Conservation (phyloP, 805 yeast species). For the Lachancea thermotolerans region DNA sequence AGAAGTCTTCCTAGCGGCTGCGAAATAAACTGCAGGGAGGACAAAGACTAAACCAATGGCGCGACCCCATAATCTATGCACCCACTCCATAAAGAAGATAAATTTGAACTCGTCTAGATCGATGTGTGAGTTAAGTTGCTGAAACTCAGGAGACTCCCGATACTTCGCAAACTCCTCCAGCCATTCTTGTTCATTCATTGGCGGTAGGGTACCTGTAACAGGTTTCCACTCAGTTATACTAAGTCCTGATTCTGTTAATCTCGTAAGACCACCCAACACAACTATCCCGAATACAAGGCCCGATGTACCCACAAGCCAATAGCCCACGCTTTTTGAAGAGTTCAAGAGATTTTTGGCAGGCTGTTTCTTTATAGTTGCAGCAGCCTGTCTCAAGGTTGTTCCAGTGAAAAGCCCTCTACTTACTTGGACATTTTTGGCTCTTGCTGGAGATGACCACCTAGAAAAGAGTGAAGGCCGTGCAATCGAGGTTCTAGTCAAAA, state of each 20-base stretch:
- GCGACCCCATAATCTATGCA: slow-evolving; percentile 88
- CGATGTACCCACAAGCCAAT: slow-evolving; percentile 83
- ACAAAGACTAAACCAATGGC: slow-evolving; percentile 79
- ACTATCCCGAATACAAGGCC: slow-evolving; percentile 91
- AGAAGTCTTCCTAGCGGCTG: slow-evolving; percentile 58
- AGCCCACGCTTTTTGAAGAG: slow-evolving; percentile 62
- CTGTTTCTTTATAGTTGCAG: slow-evolving; percentile 14
- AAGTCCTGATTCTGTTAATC: slow-evolving; percentile 92
- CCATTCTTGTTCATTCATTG: slow-evolving; percentile 77
- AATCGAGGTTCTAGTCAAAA: neutral
- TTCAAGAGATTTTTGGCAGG: slow-evolving; percentile 35
- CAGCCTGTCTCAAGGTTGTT: slow-evolving; percentile 10
- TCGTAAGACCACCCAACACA: slow-evolving; percentile 90
- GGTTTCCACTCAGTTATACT: slow-evolving; percentile 99
- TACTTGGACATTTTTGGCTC: neutral
- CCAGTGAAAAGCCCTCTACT: slow-evolving; percentile 9
- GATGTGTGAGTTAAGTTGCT: slow-evolving; percentile 73
- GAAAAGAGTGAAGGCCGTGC: neutral
- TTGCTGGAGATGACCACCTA: neutral
- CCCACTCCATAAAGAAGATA: slow-evolving; percentile 97
- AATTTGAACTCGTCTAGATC: slow-evolving; percentile 89
- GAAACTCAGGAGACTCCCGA: slow-evolving; percentile 82
- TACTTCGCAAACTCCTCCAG: slow-evolving; percentile 75
- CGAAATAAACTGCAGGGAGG: slow-evolving; percentile 79
- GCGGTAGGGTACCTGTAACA: slow-evolving; percentile 91